These are phyloP conservation scores for Mrakia gelida DNA, from an alignment of 768 basidiomycete species.

Conservation along the genomic window DNA sequence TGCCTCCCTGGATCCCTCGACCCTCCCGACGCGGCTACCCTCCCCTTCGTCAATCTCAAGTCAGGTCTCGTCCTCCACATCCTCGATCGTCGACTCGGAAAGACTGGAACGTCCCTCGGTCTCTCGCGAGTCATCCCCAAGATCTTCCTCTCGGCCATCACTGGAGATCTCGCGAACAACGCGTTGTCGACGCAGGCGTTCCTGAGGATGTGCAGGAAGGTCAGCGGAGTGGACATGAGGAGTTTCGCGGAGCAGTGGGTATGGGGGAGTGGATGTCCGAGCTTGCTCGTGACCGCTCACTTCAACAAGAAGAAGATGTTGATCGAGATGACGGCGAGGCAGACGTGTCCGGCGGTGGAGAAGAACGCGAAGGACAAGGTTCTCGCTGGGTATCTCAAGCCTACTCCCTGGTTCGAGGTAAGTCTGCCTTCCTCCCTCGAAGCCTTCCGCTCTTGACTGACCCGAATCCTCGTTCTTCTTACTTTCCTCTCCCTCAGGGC, in stretches of 20 bases:
- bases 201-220: slow-evolving; percentile 84
- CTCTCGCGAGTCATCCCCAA: slow-evolving; percentile 92
- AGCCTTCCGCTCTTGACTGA: background rate
- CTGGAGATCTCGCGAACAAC: slow-evolving; percentile 81
- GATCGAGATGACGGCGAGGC: slow-evolving; percentile 90
- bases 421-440: slow-evolving; percentile 34
- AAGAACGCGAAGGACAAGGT: slow-evolving; percentile 64
- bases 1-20: slow-evolving; percentile 82
- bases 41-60: slow-evolving; percentile 91
- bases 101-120: slow-evolving; percentile 90
- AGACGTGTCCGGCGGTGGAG: slow-evolving; percentile 73
- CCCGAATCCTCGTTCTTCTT: background rate
- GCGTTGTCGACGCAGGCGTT: slow-evolving; percentile 84
- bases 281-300: slow-evolving; percentile 79
- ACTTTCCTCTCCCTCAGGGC: slow-evolving; percentile 53
- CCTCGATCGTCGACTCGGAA: slow-evolving; percentile 85
- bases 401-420: slow-evolving; percentile 85
- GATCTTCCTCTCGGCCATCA: slow-evolving; percentile 86
- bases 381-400: slow-evolving; percentile 55
- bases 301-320: slow-evolving; percentile 99
- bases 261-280: slow-evolving; percentile 91
- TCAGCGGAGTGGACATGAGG: slow-evolving; percentile 75
- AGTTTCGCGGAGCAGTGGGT: slow-evolving; percentile 99
- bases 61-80: slow-evolving; percentile 94
- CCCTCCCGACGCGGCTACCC: slow-evolving; percentile 70